A percentile compares a stretch with the other conserved stretches of the same genome.
phyloP scores from a whole-genome alignment of 345 rosid genomes.

The Lepidium didymum region DNA sequence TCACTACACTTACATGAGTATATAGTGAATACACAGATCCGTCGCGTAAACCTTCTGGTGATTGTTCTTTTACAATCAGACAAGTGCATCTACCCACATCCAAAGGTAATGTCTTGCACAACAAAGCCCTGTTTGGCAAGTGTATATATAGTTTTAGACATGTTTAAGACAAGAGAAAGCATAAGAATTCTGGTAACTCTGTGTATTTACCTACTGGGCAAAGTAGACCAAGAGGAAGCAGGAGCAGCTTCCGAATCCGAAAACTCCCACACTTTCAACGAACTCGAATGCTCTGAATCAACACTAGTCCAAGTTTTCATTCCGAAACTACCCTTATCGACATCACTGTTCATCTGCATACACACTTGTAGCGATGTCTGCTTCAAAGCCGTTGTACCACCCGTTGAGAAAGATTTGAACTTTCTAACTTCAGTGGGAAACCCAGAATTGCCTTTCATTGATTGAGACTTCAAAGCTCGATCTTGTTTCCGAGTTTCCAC shows the following conservation, averaged over 20 bases:
- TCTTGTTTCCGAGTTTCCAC: constrained; percentile 22
- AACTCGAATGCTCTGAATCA: constrained; percentile 61
- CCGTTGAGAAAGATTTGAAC: constrained; percentile 51
- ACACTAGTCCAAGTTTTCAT: constrained; percentile 48
- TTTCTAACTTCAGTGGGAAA: constrained; percentile 28
- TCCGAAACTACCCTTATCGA: constrained; percentile 45
- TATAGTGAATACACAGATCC: constrained; percentile 71
- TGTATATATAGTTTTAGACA: background rate
- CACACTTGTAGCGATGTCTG: constrained; percentile 71
- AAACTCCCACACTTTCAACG: constrained; percentile 77
- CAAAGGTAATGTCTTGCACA: constrained; percentile 79
- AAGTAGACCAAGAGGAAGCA: constrained; percentile 88
- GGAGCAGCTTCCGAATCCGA: constrained; percentile 96
- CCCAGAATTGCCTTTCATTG: constrained; percentile 33
- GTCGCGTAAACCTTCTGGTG: constrained; percentile 40
- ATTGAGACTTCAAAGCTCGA: constrained; percentile 33
- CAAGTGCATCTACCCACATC: constrained; percentile 90
- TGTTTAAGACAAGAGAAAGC: background rate
- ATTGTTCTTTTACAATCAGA: constrained; percentile 65
- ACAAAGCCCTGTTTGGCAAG: constrained; percentile 51
- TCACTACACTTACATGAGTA: constrained; percentile 53
- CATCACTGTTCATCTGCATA: constrained; percentile 66
- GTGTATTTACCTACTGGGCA: constrained; percentile 61
- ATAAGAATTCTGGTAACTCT: background rate
- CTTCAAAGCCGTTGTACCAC: constrained; percentile 48